Base-by-base conservation (phyloP, 208 protist genomes). In the Acanthamoeba royreba region DNA sequence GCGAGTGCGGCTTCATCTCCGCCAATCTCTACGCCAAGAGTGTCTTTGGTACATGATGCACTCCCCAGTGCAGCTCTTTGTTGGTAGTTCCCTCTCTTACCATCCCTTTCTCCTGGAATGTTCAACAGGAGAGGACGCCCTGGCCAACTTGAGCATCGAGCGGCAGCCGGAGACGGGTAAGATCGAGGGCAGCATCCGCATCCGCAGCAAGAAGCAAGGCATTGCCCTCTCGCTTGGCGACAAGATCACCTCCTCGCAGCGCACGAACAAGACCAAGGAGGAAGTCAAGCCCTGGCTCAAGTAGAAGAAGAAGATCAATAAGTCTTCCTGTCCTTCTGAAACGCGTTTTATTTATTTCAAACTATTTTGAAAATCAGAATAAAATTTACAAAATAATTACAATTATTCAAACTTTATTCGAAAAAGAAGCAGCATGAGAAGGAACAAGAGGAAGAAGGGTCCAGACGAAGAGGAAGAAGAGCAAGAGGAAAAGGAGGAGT, bases 221-320 rank as follows among this genome's bases (percentile, higher is more conserved):
- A 99, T 99, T 94, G 99, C 99, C 33, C 98, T 99, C 61, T 98
- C 97, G 58, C 97, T 99, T n/a, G 99, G 99, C 33, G 98, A 99
- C 96, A 99, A 98, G 95, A 97, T 99, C 45, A 98, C 97, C 49
- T 91, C 95, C 45, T 95, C 96, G 53, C 97, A 98, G 87, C 46
- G 79, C 2, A 88, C 13, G 28, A 83, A 83, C 35, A 83, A 83
- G 72, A 49, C 35, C 72, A 83, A 83, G 40, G 72, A 83, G 42
- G 72, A 83, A 15, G 72, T 52, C 72, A 83, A 83, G 42, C 19
- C 42, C 35, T 83, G 72, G 42, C 72, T 83, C 42, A 52, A 83
- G 42, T 52, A 79, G 72, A 49, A 61, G 52, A 17, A 61, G 25
- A 61, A 61, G 52, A 61, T n/a, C n/a, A n/a, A n/a, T n/a, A n/a